Conservation (phyloP, 306 rosid genomes). For the Leucaena leucocephala region DNA sequence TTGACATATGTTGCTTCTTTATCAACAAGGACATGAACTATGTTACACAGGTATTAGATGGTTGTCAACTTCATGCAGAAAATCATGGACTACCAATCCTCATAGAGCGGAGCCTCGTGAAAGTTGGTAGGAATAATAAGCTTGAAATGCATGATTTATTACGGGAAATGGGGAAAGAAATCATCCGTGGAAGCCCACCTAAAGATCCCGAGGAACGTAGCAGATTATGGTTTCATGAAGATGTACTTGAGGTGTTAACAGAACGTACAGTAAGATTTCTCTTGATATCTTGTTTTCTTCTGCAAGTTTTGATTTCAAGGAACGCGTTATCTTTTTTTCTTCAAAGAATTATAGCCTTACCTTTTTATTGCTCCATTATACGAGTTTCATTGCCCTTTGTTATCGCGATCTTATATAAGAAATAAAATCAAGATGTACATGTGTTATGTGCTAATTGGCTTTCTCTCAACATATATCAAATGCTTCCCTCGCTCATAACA, state of each 20-base stretch:
- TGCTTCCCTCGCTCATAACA: too few relatives aligned
- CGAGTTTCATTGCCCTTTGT: too few relatives aligned
- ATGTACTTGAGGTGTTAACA: not conserved
- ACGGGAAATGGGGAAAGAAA: not conserved
- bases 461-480: too few relatives aligned
- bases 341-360: too few relatives aligned
- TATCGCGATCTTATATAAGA: too few relatives aligned
- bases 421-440: not conserved
- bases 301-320: not conserved
- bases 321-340: not conserved
- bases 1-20: constrained; percentile 39
- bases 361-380: too few relatives aligned
- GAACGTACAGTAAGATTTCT: not conserved
- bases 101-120: not conserved
- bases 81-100: not conserved
- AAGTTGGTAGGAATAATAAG: not conserved
- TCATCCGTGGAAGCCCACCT: not conserved
- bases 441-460: too few relatives aligned
- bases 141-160: not conserved
- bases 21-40: not conserved
- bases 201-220: not conserved
- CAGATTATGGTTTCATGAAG: not conserved
- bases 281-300: not conserved
- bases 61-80: constrained; percentile 11
- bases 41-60: constrained; percentile 9